Evolutionary conservation across 768 basidiomycete genomes (phyloP), one percentile per base, ranked within the genome.

Genomic region (Auriscalpium vulgare): DNA sequence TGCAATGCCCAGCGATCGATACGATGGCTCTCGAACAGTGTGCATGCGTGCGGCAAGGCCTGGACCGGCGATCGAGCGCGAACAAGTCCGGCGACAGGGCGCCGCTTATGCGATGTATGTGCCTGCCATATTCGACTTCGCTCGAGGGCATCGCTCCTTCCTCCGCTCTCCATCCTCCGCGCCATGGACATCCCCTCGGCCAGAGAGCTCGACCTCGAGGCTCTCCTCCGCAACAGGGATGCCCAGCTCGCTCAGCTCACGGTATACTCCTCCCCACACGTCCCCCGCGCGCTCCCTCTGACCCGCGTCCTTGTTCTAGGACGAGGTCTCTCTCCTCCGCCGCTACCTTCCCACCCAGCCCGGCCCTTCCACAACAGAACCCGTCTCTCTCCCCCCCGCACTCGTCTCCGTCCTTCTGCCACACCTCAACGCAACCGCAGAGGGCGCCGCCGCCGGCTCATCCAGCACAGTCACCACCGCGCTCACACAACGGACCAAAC

Each of bases 121-220:
- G 29, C 29, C 29, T 29, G 29, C 23, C 23, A 29, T 29, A 29
- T 29, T 29, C 23, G 23, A n/a, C n/a, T n/a, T n/a, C n/a, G n/a
- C 29, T 29, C 29, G 29, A 29, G 29, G 29, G 29, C 29, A 29
- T 29, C 29, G 29, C 29, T 29, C 29, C 29, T 29, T 29, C 29
- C 29, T 29, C 29, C 29, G 29, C 29, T 29, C 59, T 45, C 51
- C 37, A 45, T 55, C 16, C 47, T 56, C 21, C 50, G 50, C 40
- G 47, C 43, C 66, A 88, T 89, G 87, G 80, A 83, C 58, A 71
- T 89, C 37, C 91, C 90, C 19, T 79, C 84, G 47, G 71, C 81
- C 52, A 78, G 90, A 68, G 88, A 92, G 71, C 75, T 90, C 59
- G 88, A 91, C 68, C 83, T 93, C 44, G 91, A 93, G 71, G 78